Conservation (phyloP, 129 eudicot genomes). For the Centella asiatica region DNA sequence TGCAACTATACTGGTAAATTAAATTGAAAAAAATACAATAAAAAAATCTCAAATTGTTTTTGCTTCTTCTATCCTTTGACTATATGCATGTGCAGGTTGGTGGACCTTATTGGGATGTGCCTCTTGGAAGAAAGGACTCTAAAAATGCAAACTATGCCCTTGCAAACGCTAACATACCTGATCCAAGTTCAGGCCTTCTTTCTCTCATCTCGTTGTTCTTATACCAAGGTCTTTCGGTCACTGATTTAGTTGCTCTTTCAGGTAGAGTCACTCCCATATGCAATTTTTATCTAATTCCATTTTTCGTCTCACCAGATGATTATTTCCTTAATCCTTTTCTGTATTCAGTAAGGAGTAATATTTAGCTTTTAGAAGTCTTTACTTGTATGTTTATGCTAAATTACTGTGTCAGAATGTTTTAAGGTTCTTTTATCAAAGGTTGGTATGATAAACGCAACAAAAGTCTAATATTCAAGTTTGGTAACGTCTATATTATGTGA, state of each 20-base stretch:
- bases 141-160: slow-evolving; percentile 54
- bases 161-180: slow-evolving; percentile 52
- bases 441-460: no score
- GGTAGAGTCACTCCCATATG: slow-evolving; percentile 31
- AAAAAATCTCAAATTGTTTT: neutral
- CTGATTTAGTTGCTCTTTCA: slow-evolving; percentile 96
- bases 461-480: no score
- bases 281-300: neutral
- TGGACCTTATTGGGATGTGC: slow-evolving; percentile 96
- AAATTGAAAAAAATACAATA: neutral
- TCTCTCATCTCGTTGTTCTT: slow-evolving; percentile 72
- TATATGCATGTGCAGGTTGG: slow-evolving; percentile 57
- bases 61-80: neutral
- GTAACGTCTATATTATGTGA: no score
- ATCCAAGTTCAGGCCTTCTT: slow-evolving; percentile 56
- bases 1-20: slow-evolving; percentile 63
- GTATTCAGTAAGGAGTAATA: no score
- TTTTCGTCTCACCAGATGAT: no score
- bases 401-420: no score
- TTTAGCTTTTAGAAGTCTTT: no score
- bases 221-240: slow-evolving; percentile 70
- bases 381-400: no score
- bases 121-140: slow-evolving; percentile 83
- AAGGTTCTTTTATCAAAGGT: no score
- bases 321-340: no score